These are phyloP conservation scores for Melocanna baccifera DNA, from an alignment of 176 grass and related monocot species.

Conservation along the genomic window DNA sequence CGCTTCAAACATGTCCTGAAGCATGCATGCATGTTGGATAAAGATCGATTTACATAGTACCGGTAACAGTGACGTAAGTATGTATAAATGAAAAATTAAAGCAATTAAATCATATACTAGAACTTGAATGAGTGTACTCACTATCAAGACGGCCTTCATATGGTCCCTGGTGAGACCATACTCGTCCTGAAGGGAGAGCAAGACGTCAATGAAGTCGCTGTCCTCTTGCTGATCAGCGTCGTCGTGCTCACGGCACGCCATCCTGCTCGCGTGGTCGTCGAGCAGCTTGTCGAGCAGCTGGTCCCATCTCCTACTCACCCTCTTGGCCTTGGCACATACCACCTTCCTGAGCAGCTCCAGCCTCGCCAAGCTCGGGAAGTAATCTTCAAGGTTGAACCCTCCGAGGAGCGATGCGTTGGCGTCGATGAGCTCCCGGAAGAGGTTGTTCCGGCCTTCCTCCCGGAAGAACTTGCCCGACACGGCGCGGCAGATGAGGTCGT, in stretches of 20 bases:
- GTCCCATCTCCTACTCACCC: conserved; percentile 10
- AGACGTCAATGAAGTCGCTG: neutral
- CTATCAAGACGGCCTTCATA: neutral
- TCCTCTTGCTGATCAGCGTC: neutral
- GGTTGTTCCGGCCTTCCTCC: conserved; percentile 19
- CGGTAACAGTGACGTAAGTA: too few relatives aligned
- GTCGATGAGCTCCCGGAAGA: conserved; percentile 36
- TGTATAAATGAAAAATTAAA: too few relatives aligned
- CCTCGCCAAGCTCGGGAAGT: conserved; percentile 16
- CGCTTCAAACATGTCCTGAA: conserved; percentile 31
- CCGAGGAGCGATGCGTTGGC: neutral
- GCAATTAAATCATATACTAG: too few relatives aligned
- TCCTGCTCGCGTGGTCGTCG: neutral
- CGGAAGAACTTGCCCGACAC: conserved; percentile 30
- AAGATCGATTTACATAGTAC: too few relatives aligned
- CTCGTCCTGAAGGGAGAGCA: neutral
- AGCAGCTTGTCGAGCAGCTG: conserved; percentile 33
- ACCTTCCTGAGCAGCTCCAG: conserved; percentile 11
- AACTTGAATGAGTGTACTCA: too few relatives aligned
- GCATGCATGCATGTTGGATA: too few relatives aligned
- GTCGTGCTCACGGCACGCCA: too few relatives aligned
- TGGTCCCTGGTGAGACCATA: neutral
- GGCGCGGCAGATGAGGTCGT: conserved; percentile 35
- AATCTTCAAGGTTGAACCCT: conserved; percentile 42
- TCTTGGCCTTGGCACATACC: neutral